phyloP scores from a whole-genome alignment of 1,139 yeast species.

The Suhomyces wounanorum region DNA sequence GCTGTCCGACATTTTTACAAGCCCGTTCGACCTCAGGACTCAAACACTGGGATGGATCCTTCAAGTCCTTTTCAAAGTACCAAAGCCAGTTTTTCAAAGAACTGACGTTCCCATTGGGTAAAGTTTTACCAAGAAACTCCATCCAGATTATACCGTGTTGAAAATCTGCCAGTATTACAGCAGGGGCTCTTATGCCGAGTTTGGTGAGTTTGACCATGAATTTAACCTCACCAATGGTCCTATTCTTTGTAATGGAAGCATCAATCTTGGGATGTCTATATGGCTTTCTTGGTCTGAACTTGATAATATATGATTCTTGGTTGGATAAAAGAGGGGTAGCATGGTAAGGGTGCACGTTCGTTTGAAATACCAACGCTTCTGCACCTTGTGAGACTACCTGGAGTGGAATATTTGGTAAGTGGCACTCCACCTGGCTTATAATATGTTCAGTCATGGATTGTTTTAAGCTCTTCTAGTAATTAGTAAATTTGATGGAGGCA shows the following conservation, averaged over 20 bases:
- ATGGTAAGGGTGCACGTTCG: constrained; percentile 69
- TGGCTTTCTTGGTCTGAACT: constrained; percentile 85
- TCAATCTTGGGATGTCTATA: constrained; percentile 89
- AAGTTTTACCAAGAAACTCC: constrained; percentile 64
- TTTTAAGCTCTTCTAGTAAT: not conserved
- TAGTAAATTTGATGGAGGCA: not conserved
- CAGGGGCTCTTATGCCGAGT: constrained; percentile 66
- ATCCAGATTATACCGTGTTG: constrained; percentile 84
- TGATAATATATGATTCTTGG: constrained; percentile 56
- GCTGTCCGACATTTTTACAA: constrained; percentile 59
- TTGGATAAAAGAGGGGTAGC: constrained; percentile 30
- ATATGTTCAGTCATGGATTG: constrained; percentile 45
- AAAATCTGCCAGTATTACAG: constrained; percentile 71
- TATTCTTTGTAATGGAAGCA: constrained; percentile 67
- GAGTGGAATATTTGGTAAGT: constrained; percentile 52
- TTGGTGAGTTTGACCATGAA: constrained; percentile 62
- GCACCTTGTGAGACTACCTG: constrained; percentile 87
- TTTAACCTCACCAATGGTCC: constrained; percentile 86
- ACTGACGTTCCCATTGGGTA: constrained; percentile 52
- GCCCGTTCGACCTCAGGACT: constrained; percentile 41
- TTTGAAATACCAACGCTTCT: constrained; percentile 79
- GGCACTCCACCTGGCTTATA: constrained; percentile 40
- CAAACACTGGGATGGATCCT: constrained; percentile 25
- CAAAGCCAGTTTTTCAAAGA: constrained; percentile 74
- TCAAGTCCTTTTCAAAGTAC: constrained; percentile 48